Evolutionary conservation across 257 asterid species (phyloP).

Genomic region (Salvia hispanica): DNA sequence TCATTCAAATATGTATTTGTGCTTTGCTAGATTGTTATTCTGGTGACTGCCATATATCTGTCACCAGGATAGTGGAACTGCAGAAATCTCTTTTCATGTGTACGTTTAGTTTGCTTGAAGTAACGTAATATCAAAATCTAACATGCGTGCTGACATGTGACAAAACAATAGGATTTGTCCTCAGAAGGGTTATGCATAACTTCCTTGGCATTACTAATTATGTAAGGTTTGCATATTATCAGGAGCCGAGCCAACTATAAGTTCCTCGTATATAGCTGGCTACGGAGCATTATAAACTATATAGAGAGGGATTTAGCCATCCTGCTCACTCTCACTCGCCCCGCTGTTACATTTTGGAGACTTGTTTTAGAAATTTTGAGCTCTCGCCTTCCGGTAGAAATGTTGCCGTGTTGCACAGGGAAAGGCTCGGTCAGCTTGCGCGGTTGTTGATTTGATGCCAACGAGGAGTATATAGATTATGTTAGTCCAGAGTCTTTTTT

Average conservation of each 20-base stretch:
- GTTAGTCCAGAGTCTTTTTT: constrained; percentile 37
- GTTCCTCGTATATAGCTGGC: constrained; percentile 42
- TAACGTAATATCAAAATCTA: not conserved
- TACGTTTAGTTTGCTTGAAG: not conserved
- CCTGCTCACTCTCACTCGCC: constrained; percentile 4
- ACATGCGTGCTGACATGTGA: no score
- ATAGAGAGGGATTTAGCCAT: constrained; percentile 1
- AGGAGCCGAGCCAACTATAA: constrained; percentile 36
- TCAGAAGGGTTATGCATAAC: not conserved
- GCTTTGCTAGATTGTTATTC: not conserved
- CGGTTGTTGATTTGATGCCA: constrained; percentile 48
- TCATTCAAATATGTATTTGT: not conserved
- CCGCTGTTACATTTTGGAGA: constrained; percentile 39
- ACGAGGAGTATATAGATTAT: constrained; percentile 37
- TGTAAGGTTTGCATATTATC: constrained; percentile 25
- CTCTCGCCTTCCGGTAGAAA: constrained; percentile 43
- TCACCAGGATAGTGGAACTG: not conserved
- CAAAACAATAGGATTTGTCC: no score
- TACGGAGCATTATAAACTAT: constrained; percentile 37
- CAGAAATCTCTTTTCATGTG: constrained; percentile 3
- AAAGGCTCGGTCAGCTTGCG: constrained; percentile 30
- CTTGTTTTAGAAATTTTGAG: constrained; percentile 38
- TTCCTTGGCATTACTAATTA: not conserved
- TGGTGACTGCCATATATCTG: not conserved
- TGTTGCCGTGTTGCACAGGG: constrained; percentile 30